Evolutionary conservation across 306 rosid genomes (phyloP), one percentile per base, ranked within the genome.

Genomic region (Medicago arabica): DNA sequence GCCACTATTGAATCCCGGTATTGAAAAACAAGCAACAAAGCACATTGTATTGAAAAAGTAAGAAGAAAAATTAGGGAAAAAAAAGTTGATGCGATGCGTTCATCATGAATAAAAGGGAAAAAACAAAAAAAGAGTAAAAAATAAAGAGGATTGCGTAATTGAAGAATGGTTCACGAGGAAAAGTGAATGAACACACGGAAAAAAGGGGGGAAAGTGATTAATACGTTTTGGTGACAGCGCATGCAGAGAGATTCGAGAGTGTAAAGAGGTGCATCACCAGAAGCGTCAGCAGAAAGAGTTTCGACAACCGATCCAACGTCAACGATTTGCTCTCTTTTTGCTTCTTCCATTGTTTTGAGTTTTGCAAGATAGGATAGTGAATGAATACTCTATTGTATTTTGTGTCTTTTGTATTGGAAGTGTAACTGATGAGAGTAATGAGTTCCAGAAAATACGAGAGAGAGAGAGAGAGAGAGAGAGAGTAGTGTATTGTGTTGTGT

Each of bases 281-380:
- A 87, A 49, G 75, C 88, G 4, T 84, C 89, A 25, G 93, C 87
- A 57, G 96, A 80, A 69, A 95, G 93, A 7, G 93, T 92, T 84
- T 95, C 97, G 12, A 87, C 98, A 2, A 92, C 92, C 2, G 98
- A 89, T 51, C 93, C 79, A 74, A 94, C 96, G 44, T 92, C 96
- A 58, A 90, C 90, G 8, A 87, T 86, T 80, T 84, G 85, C 39
- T 89, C 88, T 36, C 12, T 5, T 40, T 21, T 39, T 40, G 34
- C 9, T 55, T 17, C 40, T 66, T 78, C 86, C 88, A 85, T 58
- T 58, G 21, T 9, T 53, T 17, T 19, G 62, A 9, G n/a, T 55
- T 55, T 21, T 21, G 62, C 36, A 10, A n/a, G 34, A 57, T 19
- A 31, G 36, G 4, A 31, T 3, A 55, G 3, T 19, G 34, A 55